phyloP scores from a whole-genome alignment of 2,329 filamentous ascomycete species.

The Trichoderma sp. region DNA sequence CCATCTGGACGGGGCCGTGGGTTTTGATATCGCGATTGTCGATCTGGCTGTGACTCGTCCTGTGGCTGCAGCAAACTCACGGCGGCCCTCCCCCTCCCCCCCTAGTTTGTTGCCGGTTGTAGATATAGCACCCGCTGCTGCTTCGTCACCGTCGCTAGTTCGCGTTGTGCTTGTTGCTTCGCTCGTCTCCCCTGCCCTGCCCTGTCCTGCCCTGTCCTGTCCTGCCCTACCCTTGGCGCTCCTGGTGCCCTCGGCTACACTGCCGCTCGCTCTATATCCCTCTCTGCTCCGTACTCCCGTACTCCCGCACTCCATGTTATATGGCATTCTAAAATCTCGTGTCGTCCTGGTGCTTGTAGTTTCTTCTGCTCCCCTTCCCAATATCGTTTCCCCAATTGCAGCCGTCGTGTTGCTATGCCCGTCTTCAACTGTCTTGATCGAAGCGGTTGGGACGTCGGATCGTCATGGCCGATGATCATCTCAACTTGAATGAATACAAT shows the following conservation, averaged over 20 bases:
- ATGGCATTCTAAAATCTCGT: neutral
- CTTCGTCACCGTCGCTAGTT: neutral
- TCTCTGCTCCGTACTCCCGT: neutral
- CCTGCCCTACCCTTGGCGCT: neutral
- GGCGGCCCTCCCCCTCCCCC: neutral
- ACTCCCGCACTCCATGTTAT: too few relatives aligned
- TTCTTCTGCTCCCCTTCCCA: neutral
- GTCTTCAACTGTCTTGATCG: conserved; percentile 7
- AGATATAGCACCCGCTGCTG: conserved; percentile 12
- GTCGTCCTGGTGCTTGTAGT: neutral
- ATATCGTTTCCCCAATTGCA: neutral
- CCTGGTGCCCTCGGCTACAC: neutral
- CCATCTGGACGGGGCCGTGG: neutral
- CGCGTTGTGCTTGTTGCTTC: neutral
- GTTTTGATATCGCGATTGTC: conserved; percentile 10
- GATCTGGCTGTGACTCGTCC: conserved; percentile 15
- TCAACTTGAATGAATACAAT: conserved; percentile 40
- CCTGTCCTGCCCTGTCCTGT: too few relatives aligned
- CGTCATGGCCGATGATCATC: conserved; percentile 32
- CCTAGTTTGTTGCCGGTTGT: conserved; percentile 13
- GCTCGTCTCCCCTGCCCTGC: neutral
- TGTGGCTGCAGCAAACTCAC: neutral
- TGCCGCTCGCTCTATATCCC: neutral
- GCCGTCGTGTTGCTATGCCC: conserved; percentile 10
- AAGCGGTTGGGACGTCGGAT: conserved; percentile 14